Base-by-base conservation (phyloP, 768 basidiomycete species). In the Tricholoma furcatifolium region DNA sequence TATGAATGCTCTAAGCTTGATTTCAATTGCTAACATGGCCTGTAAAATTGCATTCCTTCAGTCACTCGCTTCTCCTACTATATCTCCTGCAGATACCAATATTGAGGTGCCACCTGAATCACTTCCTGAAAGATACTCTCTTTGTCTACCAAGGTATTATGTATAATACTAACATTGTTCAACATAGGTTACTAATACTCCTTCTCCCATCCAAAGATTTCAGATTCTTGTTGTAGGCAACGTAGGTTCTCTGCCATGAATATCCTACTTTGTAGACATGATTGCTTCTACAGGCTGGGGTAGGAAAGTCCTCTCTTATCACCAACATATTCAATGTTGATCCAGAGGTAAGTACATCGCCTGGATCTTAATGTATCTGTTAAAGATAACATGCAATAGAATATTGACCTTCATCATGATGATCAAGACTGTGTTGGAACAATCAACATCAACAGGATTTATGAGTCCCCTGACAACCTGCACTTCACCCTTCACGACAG, bases 321-420 rank as follows among this genome's bases (percentile, higher is more conserved):
- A n/a, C n/a, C n/a, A n/a, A n/a, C n/a, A 43, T 51, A 10, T 51
- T 51, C 17, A 43, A 34, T 24, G n/a, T 51, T 12, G 4, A 6
- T n/a, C 39, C 21, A 50, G 21, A 34, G 31, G 49, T 24, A 12
- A 43, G 40, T 21, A 23, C 10, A n/a, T 32, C 27, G 15, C 40
- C 8, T n/a, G 15, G 21, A 18, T 43, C 34, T 21, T 14, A 43
- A 21, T 2, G 4, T 43, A n/a, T 38, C 2, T 23, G 4, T 12
- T 20, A 20, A 50, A 21, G 32, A 51, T 23, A 8, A 2, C 7
- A 11, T 35, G 6, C n/a, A 51, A 35, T 23, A 50, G 48, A 31
- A 50, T 18, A 42, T 50, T 42, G 48, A 50, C 12, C 39, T 50
- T 23, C 38, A n/a, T n/a, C n/a, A n/a, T n/a, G n/a, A n/a, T n/a